phyloP scores from a whole-genome alignment of 768 basidiomycete species.

The Amanita fuliginea region DNA sequence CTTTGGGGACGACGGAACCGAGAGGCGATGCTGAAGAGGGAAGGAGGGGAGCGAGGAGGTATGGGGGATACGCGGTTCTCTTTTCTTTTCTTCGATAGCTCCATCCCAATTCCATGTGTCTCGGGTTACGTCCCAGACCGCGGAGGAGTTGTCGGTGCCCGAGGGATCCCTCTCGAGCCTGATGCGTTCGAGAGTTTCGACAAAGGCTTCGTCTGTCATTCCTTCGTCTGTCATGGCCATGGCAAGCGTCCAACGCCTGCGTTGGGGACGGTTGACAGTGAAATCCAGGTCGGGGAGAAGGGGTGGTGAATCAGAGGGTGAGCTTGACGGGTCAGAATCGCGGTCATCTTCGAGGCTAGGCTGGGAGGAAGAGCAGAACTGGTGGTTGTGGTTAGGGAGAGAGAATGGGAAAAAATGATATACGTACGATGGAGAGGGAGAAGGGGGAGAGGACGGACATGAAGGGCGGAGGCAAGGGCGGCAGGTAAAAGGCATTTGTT shows the following conservation, averaged over 20 bases:
- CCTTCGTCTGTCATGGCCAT: slow-evolving; percentile 40
- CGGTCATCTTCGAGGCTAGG: slow-evolving; percentile 1
- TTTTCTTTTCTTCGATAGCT: background rate
- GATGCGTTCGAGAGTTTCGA: slow-evolving; percentile 36
- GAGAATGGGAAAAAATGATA: too few species aligned
- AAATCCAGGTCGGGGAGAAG: background rate
- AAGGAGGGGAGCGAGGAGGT: slow-evolving; percentile 15
- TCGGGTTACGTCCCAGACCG: slow-evolving; percentile 13
- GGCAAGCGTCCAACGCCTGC: slow-evolving; percentile 29
- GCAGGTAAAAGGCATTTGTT: background rate
- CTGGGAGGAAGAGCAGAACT: background rate
- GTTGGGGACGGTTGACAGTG: background rate
- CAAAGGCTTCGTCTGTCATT: slow-evolving; percentile 38
- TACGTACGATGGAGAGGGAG: slow-evolving; percentile 1
- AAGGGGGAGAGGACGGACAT: slow-evolving; percentile 1
- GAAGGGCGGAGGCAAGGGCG: background rate
- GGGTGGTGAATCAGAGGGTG: background rate
- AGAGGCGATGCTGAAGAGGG: slow-evolving; percentile 16
- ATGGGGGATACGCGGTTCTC: slow-evolving; percentile 8
- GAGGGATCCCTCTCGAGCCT: slow-evolving; percentile 12
- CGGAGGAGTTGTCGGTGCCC: slow-evolving; percentile 9
- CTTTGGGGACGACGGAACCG: slow-evolving; percentile 12
- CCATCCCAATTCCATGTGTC: slow-evolving; percentile 7
- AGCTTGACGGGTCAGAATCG: slow-evolving; percentile 3
- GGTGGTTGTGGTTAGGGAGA: background rate